phyloP scores from a whole-genome alignment of 345 rosid species.

The Euphorbia tirucalli region DNA sequence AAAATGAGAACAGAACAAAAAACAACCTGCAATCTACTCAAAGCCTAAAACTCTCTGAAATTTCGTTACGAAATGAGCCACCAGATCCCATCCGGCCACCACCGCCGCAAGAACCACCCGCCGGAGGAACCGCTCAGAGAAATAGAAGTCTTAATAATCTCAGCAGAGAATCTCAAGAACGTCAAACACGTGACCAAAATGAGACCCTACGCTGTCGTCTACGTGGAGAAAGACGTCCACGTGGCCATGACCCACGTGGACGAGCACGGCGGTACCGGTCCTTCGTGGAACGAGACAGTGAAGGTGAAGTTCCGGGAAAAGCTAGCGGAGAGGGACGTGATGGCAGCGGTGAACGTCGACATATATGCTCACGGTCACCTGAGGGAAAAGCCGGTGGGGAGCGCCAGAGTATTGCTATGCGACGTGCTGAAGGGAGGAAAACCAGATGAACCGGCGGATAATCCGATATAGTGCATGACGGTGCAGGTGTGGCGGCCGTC shows the following conservation, averaged over 20 bases:
- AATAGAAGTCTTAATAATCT: constrained; percentile 27
- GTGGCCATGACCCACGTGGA: constrained; percentile 17
- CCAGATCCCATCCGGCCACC: not conserved
- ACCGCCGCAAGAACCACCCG: constrained; percentile 24
- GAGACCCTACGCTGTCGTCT: constrained; percentile 17
- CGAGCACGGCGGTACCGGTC: constrained; percentile 8
- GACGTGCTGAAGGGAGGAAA: constrained; percentile 16
- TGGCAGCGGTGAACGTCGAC: constrained; percentile 12
- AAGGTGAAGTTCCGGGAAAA: constrained; percentile 9
- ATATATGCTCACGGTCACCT: constrained; percentile 16
- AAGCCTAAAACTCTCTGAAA: not conserved
- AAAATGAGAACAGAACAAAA: not conserved
- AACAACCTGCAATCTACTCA: not conserved
- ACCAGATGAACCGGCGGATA: constrained; percentile 2
- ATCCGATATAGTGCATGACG: constrained; percentile 19
- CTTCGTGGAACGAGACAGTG: constrained; percentile 21
- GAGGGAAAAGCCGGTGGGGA: constrained; percentile 20
- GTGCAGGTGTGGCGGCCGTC: constrained; percentile 24
- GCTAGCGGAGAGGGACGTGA: constrained; percentile 5
- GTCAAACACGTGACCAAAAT: constrained; percentile 19
- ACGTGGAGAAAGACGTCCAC: constrained; percentile 16
- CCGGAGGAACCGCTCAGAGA: constrained; percentile 16
- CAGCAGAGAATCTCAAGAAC: constrained; percentile 25
- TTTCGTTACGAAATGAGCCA: not conserved
- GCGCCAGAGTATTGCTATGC: constrained; percentile 18